Percentiles rank a stretch among this genome's conserved stretches.
These are phyloP conservation scores for Phialophora tarda DNA, from an alignment of 2,329 filamentous ascomycete genomes.

Conservation along the genomic window DNA sequence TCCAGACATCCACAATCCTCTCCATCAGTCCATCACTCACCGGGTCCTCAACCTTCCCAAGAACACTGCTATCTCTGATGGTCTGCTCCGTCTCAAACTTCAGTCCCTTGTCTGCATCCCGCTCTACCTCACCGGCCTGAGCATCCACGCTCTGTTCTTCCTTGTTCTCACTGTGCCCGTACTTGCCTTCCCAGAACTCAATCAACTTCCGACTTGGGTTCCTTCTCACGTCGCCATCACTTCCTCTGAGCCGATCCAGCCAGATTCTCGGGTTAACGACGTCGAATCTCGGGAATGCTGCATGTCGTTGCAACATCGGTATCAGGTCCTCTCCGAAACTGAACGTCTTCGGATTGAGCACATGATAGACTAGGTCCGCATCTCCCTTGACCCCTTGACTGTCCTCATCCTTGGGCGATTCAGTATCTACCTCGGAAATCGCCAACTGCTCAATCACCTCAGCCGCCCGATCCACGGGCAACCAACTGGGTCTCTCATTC, in stretches of 20 bases:
- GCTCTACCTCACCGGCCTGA: background rate
- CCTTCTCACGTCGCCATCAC: conserved; percentile 39
- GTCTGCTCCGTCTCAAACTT: conserved; percentile 25
- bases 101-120: conserved; percentile 14
- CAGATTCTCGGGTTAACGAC: conserved; percentile 50
- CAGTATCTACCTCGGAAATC: conserved; percentile 14
- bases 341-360: conserved; percentile 53
- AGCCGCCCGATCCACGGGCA: conserved; percentile 52
- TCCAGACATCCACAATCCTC: conserved; percentile 24
- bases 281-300: conserved; percentile 34
- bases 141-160: background rate
- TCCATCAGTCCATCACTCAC: conserved; percentile 19
- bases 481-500: conserved; percentile 50
- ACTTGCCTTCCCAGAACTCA: conserved; percentile 54
- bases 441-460: conserved; percentile 43
- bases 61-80: conserved; percentile 9
- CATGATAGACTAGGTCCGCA: conserved; percentile 54
- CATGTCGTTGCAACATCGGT: conserved; percentile 48
- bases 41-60: conserved; percentile 15
- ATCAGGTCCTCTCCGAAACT: conserved; percentile 57
- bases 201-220: conserved; percentile 57
- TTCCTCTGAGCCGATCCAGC: conserved; percentile 48
- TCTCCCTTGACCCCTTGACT: conserved; percentile 27
- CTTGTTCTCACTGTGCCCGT: background rate
- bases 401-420: background rate